Evolutionary conservation across 1,284 basidiomycete species (phyloP), one percentile per base, ranked within the genome.

Genomic region (Cerioporus squamosus): DNA sequence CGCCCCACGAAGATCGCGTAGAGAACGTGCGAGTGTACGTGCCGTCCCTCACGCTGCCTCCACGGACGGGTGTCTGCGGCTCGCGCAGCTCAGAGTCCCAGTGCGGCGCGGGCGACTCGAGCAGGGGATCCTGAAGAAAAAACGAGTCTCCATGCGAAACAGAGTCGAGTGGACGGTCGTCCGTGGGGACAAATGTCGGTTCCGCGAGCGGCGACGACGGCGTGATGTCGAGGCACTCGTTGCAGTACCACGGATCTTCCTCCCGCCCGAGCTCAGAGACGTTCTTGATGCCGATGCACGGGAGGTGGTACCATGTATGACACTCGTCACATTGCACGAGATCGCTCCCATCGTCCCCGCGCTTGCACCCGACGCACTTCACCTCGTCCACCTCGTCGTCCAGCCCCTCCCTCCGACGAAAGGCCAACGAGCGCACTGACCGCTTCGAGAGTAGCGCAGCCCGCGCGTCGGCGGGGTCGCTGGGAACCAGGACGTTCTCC

Each of bases 291-390:
- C 88, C 89, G 54, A 93, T 85, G 70, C 90, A 93, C 47, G 83
- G 73, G 38, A 91, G 76, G 71, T 93, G 90, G 67, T 88, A 91
- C 91, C 90, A 93, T 22, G 77, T 85, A 66, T 83, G 77, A 70
- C 90, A 93, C 9, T 80, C 79, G 65, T 91, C 89, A 64, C 90
- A 93, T 67, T 91, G 90, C 31, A 93, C 91, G 40, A 90, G 78
- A 54, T 87, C 81, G 24, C 84, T 77, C 0, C 87, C 88, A 60
- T 90, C 86, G 63, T 87, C 86, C 47, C 72, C 76, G 17, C 85
- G 86, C 38, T 76, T 72, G 67, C 90, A 93, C 2, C 62, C 62
- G n/a, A 87, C 76, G 68, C 90, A 93, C 26, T 85, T 66, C 17
- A 80, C 72, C 52, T 72, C 71, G n/a, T 84, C 83, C 5, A 79